Evolutionary conservation across 768 basidiomycete genomes (phyloP), one percentile per base, ranked within the genome.

Genomic region (Macrolepiota dolichaula): DNA sequence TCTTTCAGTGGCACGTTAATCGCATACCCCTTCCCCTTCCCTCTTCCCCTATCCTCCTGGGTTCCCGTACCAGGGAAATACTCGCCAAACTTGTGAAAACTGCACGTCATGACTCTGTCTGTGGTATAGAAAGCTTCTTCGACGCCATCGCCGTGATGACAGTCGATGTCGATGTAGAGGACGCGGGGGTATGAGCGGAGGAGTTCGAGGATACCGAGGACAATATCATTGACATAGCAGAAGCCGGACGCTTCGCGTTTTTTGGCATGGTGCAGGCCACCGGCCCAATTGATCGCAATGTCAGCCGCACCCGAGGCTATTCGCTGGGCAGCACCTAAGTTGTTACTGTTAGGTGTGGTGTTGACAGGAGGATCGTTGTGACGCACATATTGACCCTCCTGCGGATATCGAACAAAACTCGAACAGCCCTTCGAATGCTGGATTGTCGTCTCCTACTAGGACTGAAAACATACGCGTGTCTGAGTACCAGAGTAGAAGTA

Each of bases 51-150:
- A 69, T 98, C 95, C 65, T 91, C 85, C 63, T 95, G 86, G 1
- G 89, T 89, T 11, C 81, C 93, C 0, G 93, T 94, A 4, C 93
- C 93, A 4, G 93, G 93, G 72, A 95, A 96, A 70, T 89, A 95
- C 68, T 97, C 95, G 17, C 97, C 96, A 67, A 92, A 98, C 73
- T 98, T 96, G 77, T 98, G 97, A 71, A 99, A 96, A 51, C 91
- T 93, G 68, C 88, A 91, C 2, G 96, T 98, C 91, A 98, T 95
- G 67, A 98, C 97, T 54, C 97, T 82, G 72, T 98, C 93, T 3
- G 94, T 96, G 37, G 92, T 96, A 72, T 97, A 98, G 78, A 98
- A 98, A 2, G 96, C 97, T 71, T 98, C 97, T 68, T 99, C 97
- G 36, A 98, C 97, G 13, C 96, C 96, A 71, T 98, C 97, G 17